A percentile compares a stretch with the other conserved stretches of the same genome.
phyloP scores from a whole-genome alignment of 1,284 basidiomycete species.

The Trametes versicolor region DNA sequence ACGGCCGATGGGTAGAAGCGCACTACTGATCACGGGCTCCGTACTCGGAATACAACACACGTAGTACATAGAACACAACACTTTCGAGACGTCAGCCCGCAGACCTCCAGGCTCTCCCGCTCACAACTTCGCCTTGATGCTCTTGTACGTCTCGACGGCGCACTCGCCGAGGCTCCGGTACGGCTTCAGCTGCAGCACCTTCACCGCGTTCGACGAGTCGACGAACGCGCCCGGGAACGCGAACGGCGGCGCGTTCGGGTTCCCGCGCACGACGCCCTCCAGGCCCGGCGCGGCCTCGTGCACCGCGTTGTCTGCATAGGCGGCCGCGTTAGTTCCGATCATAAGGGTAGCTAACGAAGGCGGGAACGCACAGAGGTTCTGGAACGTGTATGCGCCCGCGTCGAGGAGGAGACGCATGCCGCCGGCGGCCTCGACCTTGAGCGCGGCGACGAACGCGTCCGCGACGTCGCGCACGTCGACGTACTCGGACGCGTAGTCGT shows the following conservation, averaged over 20 bases:
- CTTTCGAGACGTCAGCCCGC: too few species aligned
- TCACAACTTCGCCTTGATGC: conserved; percentile 17
- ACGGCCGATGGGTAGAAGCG: too few species aligned
- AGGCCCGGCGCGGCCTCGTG: conserved; percentile 15
- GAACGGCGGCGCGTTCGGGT: conserved; percentile 18
- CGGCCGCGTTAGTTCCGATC: not conserved
- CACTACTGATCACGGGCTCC: too few species aligned
- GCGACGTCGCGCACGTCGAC: conserved; percentile 23
- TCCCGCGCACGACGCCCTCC: conserved; percentile 21
- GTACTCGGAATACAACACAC: too few species aligned
- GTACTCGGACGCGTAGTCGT: conserved; percentile 22
- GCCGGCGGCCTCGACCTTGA: conserved; percentile 12
- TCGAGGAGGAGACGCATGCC: conserved; percentile 39
- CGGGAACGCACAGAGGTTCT: conserved; percentile 27
- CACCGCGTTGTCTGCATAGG: conserved; percentile 19
- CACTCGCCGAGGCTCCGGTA: conserved; percentile 14
- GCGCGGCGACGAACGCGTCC: conserved; percentile 20
- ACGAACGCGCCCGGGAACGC: conserved; percentile 19
- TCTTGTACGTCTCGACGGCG: conserved; percentile 22
- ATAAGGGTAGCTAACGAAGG: too few species aligned
- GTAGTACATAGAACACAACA: too few species aligned
- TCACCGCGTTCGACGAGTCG: conserved; percentile 15
- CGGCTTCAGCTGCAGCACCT: conserved; percentile 13
- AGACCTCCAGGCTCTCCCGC: too few species aligned
- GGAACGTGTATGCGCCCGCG: conserved; percentile 25